Evolutionary conservation across 768 basidiomycete species (phyloP).

Genomic region (Boletales sp.): DNA sequence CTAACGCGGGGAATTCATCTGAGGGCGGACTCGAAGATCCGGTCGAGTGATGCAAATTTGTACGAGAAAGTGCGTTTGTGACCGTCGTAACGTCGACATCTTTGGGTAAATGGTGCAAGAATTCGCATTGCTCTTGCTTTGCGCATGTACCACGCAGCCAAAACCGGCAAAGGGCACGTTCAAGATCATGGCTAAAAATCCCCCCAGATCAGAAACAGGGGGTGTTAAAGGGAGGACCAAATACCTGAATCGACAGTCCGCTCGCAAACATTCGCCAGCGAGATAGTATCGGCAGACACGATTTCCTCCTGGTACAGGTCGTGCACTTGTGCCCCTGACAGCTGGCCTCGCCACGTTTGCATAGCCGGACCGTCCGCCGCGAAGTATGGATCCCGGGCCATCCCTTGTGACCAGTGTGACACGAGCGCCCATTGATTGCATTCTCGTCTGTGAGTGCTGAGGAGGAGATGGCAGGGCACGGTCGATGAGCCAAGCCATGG

Average conservation of each 20-base stretch:
- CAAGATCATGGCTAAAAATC: slow-evolving; percentile 78
- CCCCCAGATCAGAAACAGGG: slow-evolving; percentile 10
- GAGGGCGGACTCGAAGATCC: slow-evolving; percentile 30
- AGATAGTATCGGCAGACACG: slow-evolving; percentile 96
- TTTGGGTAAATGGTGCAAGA: slow-evolving; percentile 86
- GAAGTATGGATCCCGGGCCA: slow-evolving; percentile 32
- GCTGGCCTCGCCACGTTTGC: slow-evolving; percentile 16
- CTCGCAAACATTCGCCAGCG: slow-evolving; percentile 91
- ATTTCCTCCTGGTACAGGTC: slow-evolving; percentile 45
- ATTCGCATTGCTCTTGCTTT: slow-evolving; percentile 95
- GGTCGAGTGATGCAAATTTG: slow-evolving; percentile 51
- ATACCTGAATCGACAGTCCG: slow-evolving; percentile 97
- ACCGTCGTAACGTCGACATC: slow-evolving; percentile 77
- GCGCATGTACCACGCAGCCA: slow-evolving; percentile 98
- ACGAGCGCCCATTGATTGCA: slow-evolving; percentile 64
- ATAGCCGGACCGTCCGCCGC: slow-evolving; percentile 41
- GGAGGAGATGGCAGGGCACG: slow-evolving; percentile 51
- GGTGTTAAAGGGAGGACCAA: background rate
- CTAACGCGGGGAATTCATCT: slow-evolving; percentile 73
- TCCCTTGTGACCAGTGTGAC: slow-evolving; percentile 67
- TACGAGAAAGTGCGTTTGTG: slow-evolving; percentile 63
- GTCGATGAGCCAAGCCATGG: slow-evolving; percentile 94
- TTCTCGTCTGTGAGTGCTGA: slow-evolving; percentile 36
- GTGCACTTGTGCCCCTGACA: slow-evolving; percentile 26
- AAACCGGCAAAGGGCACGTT: slow-evolving; percentile 92